phyloP scores from a whole-genome alignment of 352 stramenopile species.

The Thalassiosira ordinaria region DNA sequence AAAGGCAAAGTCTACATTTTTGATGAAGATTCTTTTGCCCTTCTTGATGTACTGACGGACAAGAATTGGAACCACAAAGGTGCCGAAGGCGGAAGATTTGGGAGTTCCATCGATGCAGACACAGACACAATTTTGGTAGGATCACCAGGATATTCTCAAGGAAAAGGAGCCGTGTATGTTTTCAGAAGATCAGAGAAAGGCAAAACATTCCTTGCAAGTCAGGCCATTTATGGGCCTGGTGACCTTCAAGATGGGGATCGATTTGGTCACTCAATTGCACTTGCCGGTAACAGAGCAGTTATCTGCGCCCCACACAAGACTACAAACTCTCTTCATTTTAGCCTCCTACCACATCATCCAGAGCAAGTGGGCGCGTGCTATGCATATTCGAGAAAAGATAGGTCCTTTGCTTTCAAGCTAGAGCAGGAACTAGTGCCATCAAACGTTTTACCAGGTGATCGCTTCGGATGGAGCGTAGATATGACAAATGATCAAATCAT shows the following conservation, averaged over 20 bases:
- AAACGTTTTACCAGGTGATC: constrained; percentile 72
- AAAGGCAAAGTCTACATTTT: constrained; percentile 76
- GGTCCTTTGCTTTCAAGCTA: constrained; percentile 54
- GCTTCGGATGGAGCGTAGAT: constrained; percentile 74
- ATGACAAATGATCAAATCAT: constrained; percentile 70
- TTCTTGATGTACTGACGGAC: constrained; percentile 56
- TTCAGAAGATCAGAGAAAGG: constrained; percentile 54
- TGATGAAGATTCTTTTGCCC: constrained; percentile 39
- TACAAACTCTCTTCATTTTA: constrained; percentile 39
- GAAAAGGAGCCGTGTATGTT: constrained; percentile 58
- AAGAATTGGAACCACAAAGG: constrained; percentile 59
- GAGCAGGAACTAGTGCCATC: constrained; percentile 69
- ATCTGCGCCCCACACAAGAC: constrained; percentile 60
- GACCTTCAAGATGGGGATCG: constrained; percentile 37
- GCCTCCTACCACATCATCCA: background rate
- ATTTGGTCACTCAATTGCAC: constrained; percentile 65
- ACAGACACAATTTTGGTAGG: constrained; percentile 58
- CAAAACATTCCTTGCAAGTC: constrained; percentile 55
- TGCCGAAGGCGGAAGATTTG: constrained; percentile 52
- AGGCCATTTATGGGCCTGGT: constrained; percentile 60
- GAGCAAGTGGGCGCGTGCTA: constrained; percentile 56
- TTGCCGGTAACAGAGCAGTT: constrained; percentile 55
- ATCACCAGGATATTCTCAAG: constrained; percentile 48
- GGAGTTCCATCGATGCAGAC: constrained; percentile 52
- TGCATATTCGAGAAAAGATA: constrained; percentile 63